Evolutionary conservation across 2,329 filamentous ascomycete species (phyloP).

Genomic region (Cladosporium velox): DNA sequence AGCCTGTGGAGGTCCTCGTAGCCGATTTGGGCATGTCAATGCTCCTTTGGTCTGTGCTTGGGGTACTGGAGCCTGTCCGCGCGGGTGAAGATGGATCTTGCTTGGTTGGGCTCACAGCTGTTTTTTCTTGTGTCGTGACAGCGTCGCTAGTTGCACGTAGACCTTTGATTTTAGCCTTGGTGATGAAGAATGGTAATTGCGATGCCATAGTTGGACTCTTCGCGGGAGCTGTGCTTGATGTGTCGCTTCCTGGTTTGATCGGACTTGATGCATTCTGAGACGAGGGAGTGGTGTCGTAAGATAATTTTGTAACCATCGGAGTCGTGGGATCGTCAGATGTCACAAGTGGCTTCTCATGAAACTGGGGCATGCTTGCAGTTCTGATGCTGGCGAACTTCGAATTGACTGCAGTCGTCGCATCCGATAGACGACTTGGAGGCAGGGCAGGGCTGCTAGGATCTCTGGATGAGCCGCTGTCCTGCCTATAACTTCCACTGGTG

Average conservation of each 20-base stretch:
- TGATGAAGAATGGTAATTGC: conserved; percentile 26
- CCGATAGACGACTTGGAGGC: conserved; percentile 23
- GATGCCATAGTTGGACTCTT: conserved; percentile 38
- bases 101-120: conserved; percentile 45
- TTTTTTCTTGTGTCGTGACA: conserved; percentile 57
- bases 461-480: neutral
- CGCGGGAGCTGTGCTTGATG: conserved; percentile 39
- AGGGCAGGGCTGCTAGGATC: conserved; percentile 26
- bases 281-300: conserved; percentile 47
- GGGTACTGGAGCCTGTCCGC: conserved; percentile 73
- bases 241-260: conserved; percentile 46
- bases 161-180: conserved; percentile 59
- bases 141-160: conserved; percentile 82
- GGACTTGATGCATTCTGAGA: conserved; percentile 27
- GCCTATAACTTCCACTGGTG: conserved; percentile 23
- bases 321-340: conserved; percentile 45
- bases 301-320: conserved; percentile 60
- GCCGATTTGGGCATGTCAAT: conserved; percentile 40
- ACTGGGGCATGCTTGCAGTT: conserved; percentile 32
- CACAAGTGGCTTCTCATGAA: conserved; percentile 40
- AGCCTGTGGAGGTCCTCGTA: conserved; percentile 48
- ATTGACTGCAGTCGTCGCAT: conserved; percentile 28
- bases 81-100: conserved; percentile 64
- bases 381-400: conserved; percentile 32
- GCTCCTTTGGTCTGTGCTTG: conserved; percentile 56